Base-by-base conservation (phyloP, 2,329 filamentous ascomycete species). In the Chaetomium olivaceum region DNA sequence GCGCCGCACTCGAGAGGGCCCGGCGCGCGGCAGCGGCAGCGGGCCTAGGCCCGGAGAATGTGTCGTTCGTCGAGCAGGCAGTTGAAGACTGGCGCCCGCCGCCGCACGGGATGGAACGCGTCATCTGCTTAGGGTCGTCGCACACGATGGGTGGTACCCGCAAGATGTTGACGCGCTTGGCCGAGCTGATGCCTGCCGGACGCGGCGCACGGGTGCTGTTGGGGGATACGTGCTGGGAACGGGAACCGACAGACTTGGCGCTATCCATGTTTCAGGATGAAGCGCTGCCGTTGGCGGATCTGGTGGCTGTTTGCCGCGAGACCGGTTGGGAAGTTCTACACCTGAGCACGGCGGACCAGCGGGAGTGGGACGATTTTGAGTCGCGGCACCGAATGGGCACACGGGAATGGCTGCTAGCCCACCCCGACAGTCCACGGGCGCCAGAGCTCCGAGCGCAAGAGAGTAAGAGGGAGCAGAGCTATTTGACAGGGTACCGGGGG, bases 301-400 rank as follows among this genome's bases (percentile, higher is more conserved):
- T 63, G 9, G 61, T 58, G 5, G 55, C 4, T 5, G 31, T 63
- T 46, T 64, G 62, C 7, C 56, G 62, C 9, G 56, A 54, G 46
- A 27, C 23, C 7, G 56, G 56, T 3, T 64, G 62, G 62, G 36
- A 54, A 16, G 62, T 64, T 56, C n/a, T 64, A 33, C 48, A 55
- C 11, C 19, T 64, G 31, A 64, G 56, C 48, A 48, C 33, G 33
- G 56, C 56, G 1, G 62, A 64, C 36, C 62, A 64, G 56, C 19
- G 62, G 16, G 62, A 64, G 33, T 64, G 62, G 62, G 62, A 64
- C 25, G 62, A 64, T 2, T 64, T 64, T 21, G 56, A 64, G 62
- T 64, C 62, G 8, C 2, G 48, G n/a, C 56, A 64, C 48, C 62
- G 62, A 0, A 56, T 56, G 21, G 56, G 62, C 11, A 16, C 33